Conservation (phyloP, 495 filamentous ascomycete species). For the Talaromyces liani region DNA sequence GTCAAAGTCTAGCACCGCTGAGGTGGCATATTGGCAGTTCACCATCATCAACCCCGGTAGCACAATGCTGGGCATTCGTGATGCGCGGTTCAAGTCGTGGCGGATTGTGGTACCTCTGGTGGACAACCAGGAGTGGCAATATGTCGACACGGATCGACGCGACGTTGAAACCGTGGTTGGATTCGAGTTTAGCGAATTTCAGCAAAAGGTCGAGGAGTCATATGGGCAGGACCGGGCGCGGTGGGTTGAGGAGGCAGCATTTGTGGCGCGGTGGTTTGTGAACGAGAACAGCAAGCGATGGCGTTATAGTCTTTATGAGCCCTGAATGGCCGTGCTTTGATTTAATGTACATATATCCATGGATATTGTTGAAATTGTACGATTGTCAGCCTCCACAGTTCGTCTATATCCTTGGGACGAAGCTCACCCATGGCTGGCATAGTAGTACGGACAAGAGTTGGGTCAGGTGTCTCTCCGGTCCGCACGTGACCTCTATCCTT, state of each 20-base stretch:
- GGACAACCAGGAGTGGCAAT: conserved; percentile 37
- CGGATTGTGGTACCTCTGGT: conserved; percentile 41
- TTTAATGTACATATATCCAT: too few species aligned
- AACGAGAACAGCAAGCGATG: conserved; percentile 22
- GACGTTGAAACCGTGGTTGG: conserved; percentile 27
- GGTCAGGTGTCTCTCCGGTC: too few species aligned
- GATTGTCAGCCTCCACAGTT: too few species aligned
- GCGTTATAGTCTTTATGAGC: conserved; percentile 5
- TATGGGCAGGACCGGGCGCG: conserved; percentile 30
- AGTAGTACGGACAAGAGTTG: too few species aligned
- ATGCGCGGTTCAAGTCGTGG: conserved; percentile 30
- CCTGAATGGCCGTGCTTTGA: not conserved
- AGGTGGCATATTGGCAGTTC: conserved; percentile 39
- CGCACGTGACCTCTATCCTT: too few species aligned
- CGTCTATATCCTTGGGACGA: too few species aligned
- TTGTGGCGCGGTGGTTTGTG: conserved; percentile 38
- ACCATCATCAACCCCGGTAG: conserved; percentile 47
- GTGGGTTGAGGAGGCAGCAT: conserved; percentile 38
- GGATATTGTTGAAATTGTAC: too few species aligned
- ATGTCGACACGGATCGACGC: conserved; percentile 35
- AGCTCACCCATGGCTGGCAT: too few species aligned
- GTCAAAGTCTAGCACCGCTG: conserved; percentile 11
- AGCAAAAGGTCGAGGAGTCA: conserved; percentile 18
- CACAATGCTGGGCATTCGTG: conserved; percentile 35
- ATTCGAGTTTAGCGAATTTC: conserved; percentile 29